phyloP scores from a whole-genome alignment of 2,329 filamentous ascomycete genomes.

The Fusarium veterinarium region DNA sequence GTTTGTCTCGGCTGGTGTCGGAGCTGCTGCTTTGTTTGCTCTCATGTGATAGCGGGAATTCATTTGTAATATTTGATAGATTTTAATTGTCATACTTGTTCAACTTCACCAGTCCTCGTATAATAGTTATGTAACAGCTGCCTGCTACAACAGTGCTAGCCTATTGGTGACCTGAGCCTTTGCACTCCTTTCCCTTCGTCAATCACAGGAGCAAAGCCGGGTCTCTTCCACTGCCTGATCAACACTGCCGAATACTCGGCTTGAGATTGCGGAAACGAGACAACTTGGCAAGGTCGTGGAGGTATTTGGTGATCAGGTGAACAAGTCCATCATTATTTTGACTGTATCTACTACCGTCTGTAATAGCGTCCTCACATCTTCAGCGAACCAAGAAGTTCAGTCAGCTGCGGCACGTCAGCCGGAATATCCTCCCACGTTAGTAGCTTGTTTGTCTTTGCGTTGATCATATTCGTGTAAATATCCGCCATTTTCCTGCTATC shows the following conservation, averaged over 20 bases:
- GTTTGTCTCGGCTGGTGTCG: conserved; percentile 4
- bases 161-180: rapidly evolving
- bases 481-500: conserved; percentile 23
- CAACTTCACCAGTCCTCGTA: rapidly evolving
- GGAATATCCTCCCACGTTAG: conserved; percentile 12
- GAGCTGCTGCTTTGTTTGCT: not conserved
- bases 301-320: not conserved
- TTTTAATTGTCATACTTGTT: not conserved
- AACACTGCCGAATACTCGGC: no score
- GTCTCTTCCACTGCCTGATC: rapidly evolving
- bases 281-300: rapidly evolving
- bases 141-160: no score
- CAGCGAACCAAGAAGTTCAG: conserved; percentile 1
- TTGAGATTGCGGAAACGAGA: rapidly evolving
- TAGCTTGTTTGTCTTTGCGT: not conserved
- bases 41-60: not conserved
- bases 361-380: not conserved
- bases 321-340: not conserved
- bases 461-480: conserved; percentile 14
- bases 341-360: not conserved
- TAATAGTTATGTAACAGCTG: not conserved
- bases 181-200: not conserved
- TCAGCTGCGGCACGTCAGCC: conserved; percentile 6
- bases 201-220: rapidly evolving
- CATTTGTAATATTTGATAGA: not conserved